Percentiles rank a stretch among this genome's conserved stretches.
These are phyloP conservation scores for Dictyostelium intermedium DNA, from an alignment of 78 protist species.

Conservation along the genomic window DNA sequence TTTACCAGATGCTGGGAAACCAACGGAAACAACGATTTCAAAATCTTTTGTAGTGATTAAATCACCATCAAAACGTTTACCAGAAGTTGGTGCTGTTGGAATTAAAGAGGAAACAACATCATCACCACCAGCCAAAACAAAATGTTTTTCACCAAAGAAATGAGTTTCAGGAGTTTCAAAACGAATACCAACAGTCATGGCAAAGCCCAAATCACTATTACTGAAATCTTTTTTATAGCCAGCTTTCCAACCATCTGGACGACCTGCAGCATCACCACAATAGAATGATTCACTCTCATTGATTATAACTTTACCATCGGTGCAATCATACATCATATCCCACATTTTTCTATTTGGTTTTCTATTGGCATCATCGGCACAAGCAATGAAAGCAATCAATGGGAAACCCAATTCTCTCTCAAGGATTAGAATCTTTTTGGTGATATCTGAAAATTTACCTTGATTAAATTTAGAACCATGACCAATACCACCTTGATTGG, in stretches of 20 bases:
- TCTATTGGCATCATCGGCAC: conserved; percentile 24
- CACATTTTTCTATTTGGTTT: conserved; percentile 33
- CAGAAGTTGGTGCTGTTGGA: conserved; percentile 2
- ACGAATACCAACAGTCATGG: conserved; percentile 66
- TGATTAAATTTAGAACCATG: background rate
- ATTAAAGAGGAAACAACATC: background rate
- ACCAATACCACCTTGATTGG: conserved; percentile 58
- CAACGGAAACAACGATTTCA: conserved; percentile 85
- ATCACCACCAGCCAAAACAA: conserved; percentile 15
- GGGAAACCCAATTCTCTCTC: conserved; percentile 29
- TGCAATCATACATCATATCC: background rate
- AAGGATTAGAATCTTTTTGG: conserved; percentile 17
- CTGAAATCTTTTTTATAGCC: conserved; percentile 2
- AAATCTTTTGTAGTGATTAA: background rate
- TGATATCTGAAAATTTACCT: background rate
- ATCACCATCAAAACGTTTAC: background rate
- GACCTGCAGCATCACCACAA: conserved; percentile 50
- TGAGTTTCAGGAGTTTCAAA: conserved; percentile 88
- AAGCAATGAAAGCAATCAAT: conserved; percentile 21
- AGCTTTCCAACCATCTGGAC: conserved; percentile 31
- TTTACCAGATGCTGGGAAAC: conserved; percentile 88
- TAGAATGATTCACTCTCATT: background rate
- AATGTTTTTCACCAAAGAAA: conserved; percentile 56
- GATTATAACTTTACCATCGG: background rate
- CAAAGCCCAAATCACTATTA: conserved; percentile 59